phyloP scores from a whole-genome alignment of 1,284 basidiomycete species.

The Tilletia horrida region DNA sequence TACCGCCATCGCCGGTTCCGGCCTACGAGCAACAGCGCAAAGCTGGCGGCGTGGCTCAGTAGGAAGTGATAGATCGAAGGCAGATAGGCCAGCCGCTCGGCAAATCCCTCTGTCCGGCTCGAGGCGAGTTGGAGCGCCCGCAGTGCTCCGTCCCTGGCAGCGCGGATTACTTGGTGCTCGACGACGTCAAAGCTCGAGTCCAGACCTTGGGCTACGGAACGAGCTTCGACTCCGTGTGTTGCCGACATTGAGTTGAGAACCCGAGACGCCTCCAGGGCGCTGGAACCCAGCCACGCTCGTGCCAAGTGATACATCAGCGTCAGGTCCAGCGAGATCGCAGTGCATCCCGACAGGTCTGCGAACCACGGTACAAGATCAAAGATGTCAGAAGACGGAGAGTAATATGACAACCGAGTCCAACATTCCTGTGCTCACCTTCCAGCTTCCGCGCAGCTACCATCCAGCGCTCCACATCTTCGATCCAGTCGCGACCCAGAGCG shows the following conservation, averaged over 20 bases:
- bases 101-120: slow-evolving; percentile 29
- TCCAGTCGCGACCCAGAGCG: slow-evolving; percentile 15
- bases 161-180: slow-evolving; percentile 18
- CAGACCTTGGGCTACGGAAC: slow-evolving; percentile 1
- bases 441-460: slow-evolving; percentile 8
- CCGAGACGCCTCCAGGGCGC: slow-evolving; percentile 20
- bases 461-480: slow-evolving; percentile 23
- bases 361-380: neutral
- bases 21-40: slow-evolving; percentile 34
- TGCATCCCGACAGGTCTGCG: slow-evolving; percentile 23
- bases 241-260: slow-evolving; percentile 3
- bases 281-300: slow-evolving; percentile 24
- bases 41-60: slow-evolving; percentile 39
- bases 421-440: slow-evolving; percentile 27
- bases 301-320: slow-evolving; percentile 22
- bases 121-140: slow-evolving; percentile 35
- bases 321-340: slow-evolving; percentile 25
- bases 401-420: too few species aligned
- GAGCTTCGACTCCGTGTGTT: slow-evolving; percentile 1
- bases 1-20: slow-evolving; percentile 18
- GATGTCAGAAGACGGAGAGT: too few species aligned
- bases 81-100: slow-evolving; percentile 38
- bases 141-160: slow-evolving; percentile 36
- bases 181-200: slow-evolving; percentile 14
- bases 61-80: slow-evolving; percentile 46